A percentile compares a stretch with the other conserved stretches of the same genome.
Evolutionary conservation across 2,329 filamentous ascomycete genomes (phyloP).

Genomic region (Pezicula rhizophila): DNA sequence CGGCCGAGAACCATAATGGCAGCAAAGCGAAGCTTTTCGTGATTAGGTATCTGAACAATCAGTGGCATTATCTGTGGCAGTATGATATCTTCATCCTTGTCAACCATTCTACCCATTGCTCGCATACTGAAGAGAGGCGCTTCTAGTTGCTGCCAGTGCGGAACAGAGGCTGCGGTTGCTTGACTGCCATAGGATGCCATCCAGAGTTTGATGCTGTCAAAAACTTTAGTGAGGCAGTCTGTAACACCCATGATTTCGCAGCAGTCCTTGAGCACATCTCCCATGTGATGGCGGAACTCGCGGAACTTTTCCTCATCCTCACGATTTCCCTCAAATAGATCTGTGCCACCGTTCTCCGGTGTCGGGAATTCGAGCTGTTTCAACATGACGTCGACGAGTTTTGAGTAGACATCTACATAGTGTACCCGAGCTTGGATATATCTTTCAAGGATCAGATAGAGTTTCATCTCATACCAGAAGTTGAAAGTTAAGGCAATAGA

Average conservation of each 20-base stretch:
- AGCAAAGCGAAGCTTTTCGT: slow-evolving; percentile 97
- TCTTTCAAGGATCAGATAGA: slow-evolving; percentile 84
- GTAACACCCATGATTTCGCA: slow-evolving; percentile 94
- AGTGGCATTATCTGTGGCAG: slow-evolving; percentile 88
- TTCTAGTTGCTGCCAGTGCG: slow-evolving; percentile 94
- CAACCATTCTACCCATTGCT: slow-evolving; percentile 94
- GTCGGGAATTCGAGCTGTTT: slow-evolving; percentile 82
- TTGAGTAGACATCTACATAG: slow-evolving; percentile 76
- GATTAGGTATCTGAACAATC: slow-evolving; percentile 87
- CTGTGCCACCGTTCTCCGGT: slow-evolving; percentile 62
- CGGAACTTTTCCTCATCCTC: slow-evolving; percentile 96
- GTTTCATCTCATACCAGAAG: slow-evolving; percentile 98
- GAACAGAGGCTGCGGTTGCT: slow-evolving; percentile 68
- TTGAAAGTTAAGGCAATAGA: slow-evolving; percentile 90
- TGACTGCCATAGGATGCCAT: slow-evolving; percentile 74
- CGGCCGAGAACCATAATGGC: slow-evolving; percentile 95
- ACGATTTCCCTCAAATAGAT: slow-evolving; percentile 91
- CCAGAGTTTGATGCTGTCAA: slow-evolving; percentile 81
- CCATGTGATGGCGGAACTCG: slow-evolving; percentile 94
- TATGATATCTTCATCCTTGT: slow-evolving; percentile 79
- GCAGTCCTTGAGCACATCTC: slow-evolving; percentile 93
- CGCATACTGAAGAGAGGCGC: slow-evolving; percentile 92
- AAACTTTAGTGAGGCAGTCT: slow-evolving; percentile 85
- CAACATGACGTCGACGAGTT: slow-evolving; percentile 88
- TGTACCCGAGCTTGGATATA: slow-evolving; percentile 77